phyloP scores from a whole-genome alignment of 2,329 filamentous ascomycete species.

The Pseudocercospora musae region DNA sequence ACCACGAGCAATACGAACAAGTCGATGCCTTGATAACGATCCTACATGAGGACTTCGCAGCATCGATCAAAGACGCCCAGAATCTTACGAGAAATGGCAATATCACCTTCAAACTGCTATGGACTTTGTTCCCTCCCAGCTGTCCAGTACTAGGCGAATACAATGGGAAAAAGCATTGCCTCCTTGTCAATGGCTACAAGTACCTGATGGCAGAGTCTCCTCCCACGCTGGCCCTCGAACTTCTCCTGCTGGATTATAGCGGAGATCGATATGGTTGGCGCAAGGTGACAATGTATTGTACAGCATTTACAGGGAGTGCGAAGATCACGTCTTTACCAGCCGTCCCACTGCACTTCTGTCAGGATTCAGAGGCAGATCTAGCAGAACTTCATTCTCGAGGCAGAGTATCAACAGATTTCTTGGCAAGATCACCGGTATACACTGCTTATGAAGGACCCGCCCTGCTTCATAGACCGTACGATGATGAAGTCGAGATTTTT shows the following conservation, averaged over 20 bases:
- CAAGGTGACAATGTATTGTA: slow-evolving; percentile 5
- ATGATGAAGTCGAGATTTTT: slow-evolving; percentile 16
- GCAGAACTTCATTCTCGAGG: slow-evolving; percentile 9
- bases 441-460: slow-evolving; percentile 13
- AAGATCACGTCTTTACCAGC: slow-evolving; percentile 10
- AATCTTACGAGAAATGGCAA: slow-evolving; percentile 17
- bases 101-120: slow-evolving; percentile 18
- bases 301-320: slow-evolving; percentile 10
- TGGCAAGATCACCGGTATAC: slow-evolving; percentile 9
- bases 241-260: slow-evolving; percentile 14
- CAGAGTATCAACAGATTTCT: background rate
- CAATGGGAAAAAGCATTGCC: slow-evolving; percentile 13
- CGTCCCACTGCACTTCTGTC: slow-evolving; percentile 11
- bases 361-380: background rate
- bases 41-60: slow-evolving; percentile 9
- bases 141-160: slow-evolving; percentile 10
- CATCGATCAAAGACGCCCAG: slow-evolving; percentile 5
- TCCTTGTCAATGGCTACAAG: slow-evolving; percentile 13
- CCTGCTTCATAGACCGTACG: slow-evolving; percentile 8
- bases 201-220: slow-evolving; percentile 13
- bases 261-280: slow-evolving; percentile 16
- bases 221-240: slow-evolving; percentile 8
- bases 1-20: slow-evolving; percentile 8
- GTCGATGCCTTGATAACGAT: slow-evolving; percentile 11
- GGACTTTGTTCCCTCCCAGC: slow-evolving; percentile 20